Conservation (phyloP, 495 filamentous ascomycete species). For the Daldinia loculata region DNA sequence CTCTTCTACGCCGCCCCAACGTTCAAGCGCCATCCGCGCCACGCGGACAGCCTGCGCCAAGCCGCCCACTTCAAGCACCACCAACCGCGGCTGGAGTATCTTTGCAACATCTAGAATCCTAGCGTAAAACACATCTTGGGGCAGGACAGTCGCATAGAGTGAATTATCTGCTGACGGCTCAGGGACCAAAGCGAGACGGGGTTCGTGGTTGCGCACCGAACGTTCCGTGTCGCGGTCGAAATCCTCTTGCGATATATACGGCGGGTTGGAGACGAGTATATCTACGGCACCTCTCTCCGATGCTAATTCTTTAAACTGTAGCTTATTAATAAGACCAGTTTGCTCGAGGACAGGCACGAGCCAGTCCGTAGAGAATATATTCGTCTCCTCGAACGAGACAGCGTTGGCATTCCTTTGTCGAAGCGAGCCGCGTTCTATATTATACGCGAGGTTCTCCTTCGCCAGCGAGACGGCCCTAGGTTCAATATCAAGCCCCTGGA, state of each 20-base stretch:
- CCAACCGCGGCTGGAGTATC: constrained; percentile 49
- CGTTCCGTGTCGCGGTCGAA: constrained; percentile 68
- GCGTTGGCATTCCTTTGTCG: background rate
- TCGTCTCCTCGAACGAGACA: constrained; percentile 60
- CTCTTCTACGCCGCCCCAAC: constrained; percentile 18
- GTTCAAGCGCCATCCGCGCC: constrained; percentile 53
- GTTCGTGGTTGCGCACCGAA: constrained; percentile 83
- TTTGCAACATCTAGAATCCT: constrained; percentile 55
- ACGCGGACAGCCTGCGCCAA: constrained; percentile 66
- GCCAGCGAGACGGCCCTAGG: constrained; percentile 68
- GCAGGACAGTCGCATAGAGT: constrained; percentile 18
- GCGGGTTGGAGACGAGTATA: constrained; percentile 88
- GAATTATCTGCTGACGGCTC: background rate
- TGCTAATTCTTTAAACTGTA: no score
- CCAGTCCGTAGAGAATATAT: constrained; percentile 60
- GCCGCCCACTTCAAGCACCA: constrained; percentile 68
- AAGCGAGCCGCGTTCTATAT: constrained; percentile 44
- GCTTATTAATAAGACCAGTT: background rate
- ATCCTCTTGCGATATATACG: constrained; percentile 76
- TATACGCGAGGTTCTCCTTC: constrained; percentile 64
- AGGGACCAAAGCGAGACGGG: constrained; percentile 78
- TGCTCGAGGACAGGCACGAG: constrained; percentile 17
- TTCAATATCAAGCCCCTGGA: constrained; percentile 69
- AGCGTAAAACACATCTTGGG: constrained; percentile 70
- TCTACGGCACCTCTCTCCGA: constrained; percentile 55